Evolutionary conservation across 257 asterid species (phyloP), one percentile per base, ranked within the genome.

Genomic region (Fraxinus cuspidata): DNA sequence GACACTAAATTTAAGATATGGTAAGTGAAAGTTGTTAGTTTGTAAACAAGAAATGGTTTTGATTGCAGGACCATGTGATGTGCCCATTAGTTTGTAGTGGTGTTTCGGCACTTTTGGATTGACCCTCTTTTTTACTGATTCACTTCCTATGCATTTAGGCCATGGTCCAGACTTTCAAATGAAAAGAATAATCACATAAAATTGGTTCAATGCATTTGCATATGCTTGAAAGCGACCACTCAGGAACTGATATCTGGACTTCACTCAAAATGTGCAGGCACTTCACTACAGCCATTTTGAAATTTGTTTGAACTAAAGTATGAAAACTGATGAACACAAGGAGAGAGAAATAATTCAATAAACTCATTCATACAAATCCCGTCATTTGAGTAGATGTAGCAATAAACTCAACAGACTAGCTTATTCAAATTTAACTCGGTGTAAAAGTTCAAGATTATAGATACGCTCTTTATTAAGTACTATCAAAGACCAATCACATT

Each of bases 1-100:
- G 32, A 29, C 32, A 29, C 47, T 10, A 11, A 40, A 40, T 40
- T 15, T 11, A 53, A 19, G 64, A 53, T 53, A 53, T 16, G 25
- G 47, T 10, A 13, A 11, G 64, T 18, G 64, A 53, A 53, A 53
- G 25, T 53, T 5, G 64, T 53, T 53, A 53, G 27, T 53, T 53
- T 53, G 64, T 53, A 53, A 63, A 65, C 73, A 75, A 65, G 16
- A n/a, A 19, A 51, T 44, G 29, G 81, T 71, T 76, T 65, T 27
- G 40, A 77, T 72, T 76, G 58, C 75, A 81, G 65, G 64, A 77
- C 79, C 84, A 53, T 53, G 67, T 60, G 67, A 81, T 81, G 85
- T 70, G 76, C 74, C 78, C 28, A 76, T 81, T 60, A 18, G 53
- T 81, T 68, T 71, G 44, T 53, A 51, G 27, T 72, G 32, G 77